Evolutionary conservation across 2,329 filamentous ascomycete species (phyloP).

Genomic region (Coleophoma cylindrospora): DNA sequence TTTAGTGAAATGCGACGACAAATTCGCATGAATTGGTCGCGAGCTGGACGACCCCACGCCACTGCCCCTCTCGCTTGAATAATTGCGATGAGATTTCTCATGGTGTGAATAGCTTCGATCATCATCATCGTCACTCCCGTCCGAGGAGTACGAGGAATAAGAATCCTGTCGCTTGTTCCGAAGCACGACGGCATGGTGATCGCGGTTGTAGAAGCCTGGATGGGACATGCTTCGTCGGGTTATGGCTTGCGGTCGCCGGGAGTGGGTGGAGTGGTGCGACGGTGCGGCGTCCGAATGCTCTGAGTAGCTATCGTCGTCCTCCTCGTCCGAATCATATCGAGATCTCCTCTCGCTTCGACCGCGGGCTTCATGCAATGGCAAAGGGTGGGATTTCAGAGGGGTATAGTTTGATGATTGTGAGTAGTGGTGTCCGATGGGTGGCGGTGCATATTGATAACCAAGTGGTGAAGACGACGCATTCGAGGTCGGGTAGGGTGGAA

Average conservation of each 20-base stretch:
- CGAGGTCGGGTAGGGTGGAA: too few species aligned
- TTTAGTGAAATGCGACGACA: background rate
- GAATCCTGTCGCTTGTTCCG: background rate
- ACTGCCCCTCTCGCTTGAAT: background rate
- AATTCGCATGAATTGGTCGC: background rate
- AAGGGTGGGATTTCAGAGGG: background rate
- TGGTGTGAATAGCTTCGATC: background rate
- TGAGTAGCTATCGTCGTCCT: background rate
- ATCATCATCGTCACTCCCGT: background rate
- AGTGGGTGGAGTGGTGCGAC: too few species aligned
- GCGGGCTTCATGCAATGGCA: background rate
- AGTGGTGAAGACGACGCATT: background rate
- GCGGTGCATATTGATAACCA: background rate
- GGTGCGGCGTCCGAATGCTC: background rate
- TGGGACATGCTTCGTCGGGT: background rate
- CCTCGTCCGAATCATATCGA: background rate
- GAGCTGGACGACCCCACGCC: background rate
- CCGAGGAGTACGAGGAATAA: background rate
- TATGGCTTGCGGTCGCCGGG: background rate
- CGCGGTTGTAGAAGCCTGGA: background rate
- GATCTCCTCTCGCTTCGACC: background rate
- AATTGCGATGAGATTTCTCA: background rate
- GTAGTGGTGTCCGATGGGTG: background rate
- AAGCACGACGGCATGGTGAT: background rate
- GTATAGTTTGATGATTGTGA: background rate